Conservation (phyloP, 2,329 filamentous ascomycete species). For the Chaetomium sp. region DNA sequence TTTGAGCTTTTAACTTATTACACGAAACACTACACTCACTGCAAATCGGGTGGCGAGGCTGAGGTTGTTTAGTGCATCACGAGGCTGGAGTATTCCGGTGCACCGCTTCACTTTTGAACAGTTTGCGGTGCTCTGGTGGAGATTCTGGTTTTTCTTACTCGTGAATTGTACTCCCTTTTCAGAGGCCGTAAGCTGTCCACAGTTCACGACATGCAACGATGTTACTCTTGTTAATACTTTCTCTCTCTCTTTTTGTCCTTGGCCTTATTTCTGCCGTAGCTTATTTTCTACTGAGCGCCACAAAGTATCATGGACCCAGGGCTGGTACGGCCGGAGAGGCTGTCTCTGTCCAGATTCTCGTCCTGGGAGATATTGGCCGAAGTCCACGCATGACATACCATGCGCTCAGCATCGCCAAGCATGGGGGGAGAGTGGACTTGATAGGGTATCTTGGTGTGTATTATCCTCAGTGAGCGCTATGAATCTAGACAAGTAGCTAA, state of each 20-base stretch:
- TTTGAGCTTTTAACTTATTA: too few relatives aligned
- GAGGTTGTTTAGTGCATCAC: too few relatives aligned
- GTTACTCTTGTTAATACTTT: constrained; percentile 6
- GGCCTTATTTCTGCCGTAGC: constrained; percentile 16
- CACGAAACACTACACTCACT: too few relatives aligned
- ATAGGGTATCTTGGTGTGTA: constrained; percentile 75
- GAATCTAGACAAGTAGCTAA: not conserved
- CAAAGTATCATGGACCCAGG: constrained; percentile 16
- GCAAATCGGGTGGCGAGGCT: too few relatives aligned
- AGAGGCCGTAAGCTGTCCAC: too few relatives aligned
- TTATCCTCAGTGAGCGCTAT: not conserved
- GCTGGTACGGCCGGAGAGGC: constrained; percentile 12
- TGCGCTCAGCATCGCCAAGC: constrained; percentile 80
- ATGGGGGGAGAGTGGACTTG: constrained; percentile 73
- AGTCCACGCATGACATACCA: constrained; percentile 99
- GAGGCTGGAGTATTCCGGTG: too few relatives aligned
- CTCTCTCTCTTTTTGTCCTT: constrained; percentile 16
- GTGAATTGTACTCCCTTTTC: too few relatives aligned
- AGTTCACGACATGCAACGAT: constrained; percentile 2
- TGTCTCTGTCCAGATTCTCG: constrained; percentile 66
- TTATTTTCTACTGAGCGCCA: constrained; percentile 13
- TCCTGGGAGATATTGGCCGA: constrained; percentile 89
- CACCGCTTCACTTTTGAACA: too few relatives aligned
- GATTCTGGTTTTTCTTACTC: too few relatives aligned
- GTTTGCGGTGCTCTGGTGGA: too few relatives aligned